Percentiles rank a stretch among this genome's conserved stretches.
Evolutionary conservation across 148 eudicot genomes (phyloP).

Genomic region (Drosera capensis): DNA sequence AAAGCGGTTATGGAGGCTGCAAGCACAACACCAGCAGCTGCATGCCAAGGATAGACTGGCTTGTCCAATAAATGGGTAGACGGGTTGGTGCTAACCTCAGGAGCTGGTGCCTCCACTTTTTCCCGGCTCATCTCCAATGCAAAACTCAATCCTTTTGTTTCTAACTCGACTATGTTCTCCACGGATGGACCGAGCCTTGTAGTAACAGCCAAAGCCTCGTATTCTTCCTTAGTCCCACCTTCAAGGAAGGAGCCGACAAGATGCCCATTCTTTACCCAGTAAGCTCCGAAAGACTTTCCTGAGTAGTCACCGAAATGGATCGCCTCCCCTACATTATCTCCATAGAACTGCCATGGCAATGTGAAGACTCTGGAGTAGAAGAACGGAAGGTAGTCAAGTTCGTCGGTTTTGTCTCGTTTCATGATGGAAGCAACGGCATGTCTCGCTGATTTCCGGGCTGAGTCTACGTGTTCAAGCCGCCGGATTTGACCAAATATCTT

Average conservation of each 20-base stretch:
- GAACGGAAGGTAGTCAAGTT: conserved; percentile 86
- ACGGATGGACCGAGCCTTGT: conserved; percentile 51
- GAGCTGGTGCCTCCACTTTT: conserved; percentile 9
- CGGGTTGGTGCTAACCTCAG: conserved; percentile 10
- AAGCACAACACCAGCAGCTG: conserved; percentile 70
- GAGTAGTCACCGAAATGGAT: conserved; percentile 77
- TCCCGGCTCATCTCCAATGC: conserved; percentile 32
- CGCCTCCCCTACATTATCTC: conserved; percentile 73
- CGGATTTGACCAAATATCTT: conserved; percentile 64
- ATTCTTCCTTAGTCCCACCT: conserved; percentile 88
- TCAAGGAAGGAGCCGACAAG: conserved; percentile 96
- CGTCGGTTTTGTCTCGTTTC: conserved; percentile 43
- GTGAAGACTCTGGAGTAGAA: conserved; percentile 88
- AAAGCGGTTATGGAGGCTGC: conserved; percentile 77
- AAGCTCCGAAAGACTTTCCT: conserved; percentile 67
- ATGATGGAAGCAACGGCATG: conserved; percentile 74
- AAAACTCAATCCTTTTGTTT: conserved; percentile 51
- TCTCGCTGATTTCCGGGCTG: conserved; percentile 75
- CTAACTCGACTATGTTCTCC: conserved; percentile 52
- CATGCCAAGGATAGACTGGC: conserved; percentile 75
- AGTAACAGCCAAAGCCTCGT: conserved; percentile 52
- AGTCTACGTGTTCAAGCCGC: conserved; percentile 89
- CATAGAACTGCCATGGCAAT: conserved; percentile 92
- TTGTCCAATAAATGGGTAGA: conserved; percentile 18
- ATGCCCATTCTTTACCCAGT: conserved; percentile 65